Evolutionary conservation across 345 rosid genomes (phyloP), one percentile per base, ranked within the genome.

Genomic region (Murraya koenigii): DNA sequence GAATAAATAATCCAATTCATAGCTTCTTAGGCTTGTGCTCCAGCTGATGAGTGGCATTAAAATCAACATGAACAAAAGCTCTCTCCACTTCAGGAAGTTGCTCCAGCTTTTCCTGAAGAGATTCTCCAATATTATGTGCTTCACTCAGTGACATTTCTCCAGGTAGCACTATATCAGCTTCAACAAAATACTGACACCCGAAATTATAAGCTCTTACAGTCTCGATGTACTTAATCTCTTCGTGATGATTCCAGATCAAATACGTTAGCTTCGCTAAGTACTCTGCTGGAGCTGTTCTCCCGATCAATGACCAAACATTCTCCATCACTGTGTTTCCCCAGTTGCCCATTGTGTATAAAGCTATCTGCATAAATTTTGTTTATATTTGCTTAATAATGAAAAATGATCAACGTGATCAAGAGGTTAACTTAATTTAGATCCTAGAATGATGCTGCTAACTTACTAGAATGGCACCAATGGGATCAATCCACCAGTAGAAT

Each of bases 401-500:
- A 5, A 64, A 13, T 3, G 22, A 33, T 64, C 35, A 30, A 63
- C 13, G 65, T 0, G 19, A 25, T 1, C 3, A 11, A 41, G 15
- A 41, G 49, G 55, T 49, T 17, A 1, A 49, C 15, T 1, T 52
- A 5, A 61, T 61, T 26, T 15, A 11, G 15, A 28, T 64, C 25
- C n/a, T 3, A 35, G 6, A 65, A 35, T n/a, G 0, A 25, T 17
- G 5, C 8, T 52, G 5, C 10, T 38, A 28, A 76, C 90, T 79
- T 81, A 87, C 92, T 0, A 87, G 23, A 56, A 87, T 87, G 28
- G 90, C 92, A 0, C 90, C 90, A 7, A 82, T 6, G 4, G 90
- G 92, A 78, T 89, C 90, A 33, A 89, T 69, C 90, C 89, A 84
- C 88, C 89, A 83, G 84, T 82, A 87, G 82, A 78, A 87, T 62